These are phyloP conservation scores for Ordospora pajunii DNA, from an alignment of 371 early-diverging fungal species.

Conservation along the genomic window DNA sequence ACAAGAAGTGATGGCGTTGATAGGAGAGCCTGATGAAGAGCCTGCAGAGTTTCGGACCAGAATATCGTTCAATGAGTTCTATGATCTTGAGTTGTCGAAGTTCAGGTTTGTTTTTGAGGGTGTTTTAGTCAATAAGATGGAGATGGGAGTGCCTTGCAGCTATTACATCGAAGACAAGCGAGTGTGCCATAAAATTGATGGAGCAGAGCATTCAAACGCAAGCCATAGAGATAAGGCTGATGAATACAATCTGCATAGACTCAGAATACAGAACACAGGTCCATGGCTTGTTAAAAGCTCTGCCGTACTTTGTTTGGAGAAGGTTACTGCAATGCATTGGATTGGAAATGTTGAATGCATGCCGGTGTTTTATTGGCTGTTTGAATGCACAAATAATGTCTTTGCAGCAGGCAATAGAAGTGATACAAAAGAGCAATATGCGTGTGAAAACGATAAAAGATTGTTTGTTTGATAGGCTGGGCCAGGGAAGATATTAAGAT, in stretches of 20 bases:
- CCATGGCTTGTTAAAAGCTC: not conserved
- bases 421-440: no score
- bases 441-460: no score
- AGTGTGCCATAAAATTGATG: no score
- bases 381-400: not conserved
- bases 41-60: not conserved
- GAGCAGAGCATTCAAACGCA: no score
- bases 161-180: not conserved
- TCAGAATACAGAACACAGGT: not conserved
- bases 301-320: not conserved
- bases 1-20: conserved; percentile 49
- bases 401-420: not conserved
- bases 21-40: conserved; percentile 14
- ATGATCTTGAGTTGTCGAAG: conserved; percentile 6
- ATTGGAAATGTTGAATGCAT: not conserved
- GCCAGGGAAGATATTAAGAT: no score
- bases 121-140: conserved; percentile 17
- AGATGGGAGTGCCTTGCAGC: not conserved
- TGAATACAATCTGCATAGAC: not conserved
- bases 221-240: no score
- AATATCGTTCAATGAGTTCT: conserved; percentile 41
- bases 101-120: not conserved
- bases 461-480: no score
- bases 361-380: not conserved
- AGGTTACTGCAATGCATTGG: conserved; percentile 1